Base-by-base conservation (phyloP, 108 stramenopile genomes). In the Pseudonitzschia delicatissima region DNA sequence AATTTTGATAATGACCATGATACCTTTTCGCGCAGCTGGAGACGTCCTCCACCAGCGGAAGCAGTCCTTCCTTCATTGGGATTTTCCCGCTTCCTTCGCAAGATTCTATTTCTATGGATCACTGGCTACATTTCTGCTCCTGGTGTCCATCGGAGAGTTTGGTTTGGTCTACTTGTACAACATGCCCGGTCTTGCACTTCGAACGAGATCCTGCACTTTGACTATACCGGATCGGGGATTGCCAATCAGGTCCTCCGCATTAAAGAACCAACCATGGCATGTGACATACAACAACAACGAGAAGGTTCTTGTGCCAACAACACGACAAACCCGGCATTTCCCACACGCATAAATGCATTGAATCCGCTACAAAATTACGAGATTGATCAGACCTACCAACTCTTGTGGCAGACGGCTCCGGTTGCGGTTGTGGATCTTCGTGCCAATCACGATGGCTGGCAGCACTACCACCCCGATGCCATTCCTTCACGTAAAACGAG, bases 401-500 rank as follows among this genome's bases (percentile, higher is more conserved):
- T n/a, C 9, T 33, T 27, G 31, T 18, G n/a, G 53, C 13, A 33
- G n/a, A 17, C 32, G 6, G 53, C 64, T 28, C 79, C 83, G 0
- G 77, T 62, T 50, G 83, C 79, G 20, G 57, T 45, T 4, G 67
- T 76, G 13, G 84, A 85, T 52, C 62, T 85, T 7, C 76, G 81
- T 59, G 61, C 80, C 13, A 57, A 48, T 32, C 67, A 85, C 39
- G 20, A 61, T 8, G 58, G 40, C 29, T 78, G 77, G 77, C 48
- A 72, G 32, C 71, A 71, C 27, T 53, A 68, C 28, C 18, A 63
- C 40, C 48, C 64, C 4, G 69, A 73, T 33, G 69, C 71, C 25
- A 11, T 73, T 1, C 84, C 79, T 13, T 32, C 23, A 36, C 67
- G 60, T 7, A 27, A 42, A 2, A 52, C 74, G 7, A 28, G 33